phyloP scores from a whole-genome alignment of 192 early-diverging fungal species.

The Allomyces arbusculus region DNA sequence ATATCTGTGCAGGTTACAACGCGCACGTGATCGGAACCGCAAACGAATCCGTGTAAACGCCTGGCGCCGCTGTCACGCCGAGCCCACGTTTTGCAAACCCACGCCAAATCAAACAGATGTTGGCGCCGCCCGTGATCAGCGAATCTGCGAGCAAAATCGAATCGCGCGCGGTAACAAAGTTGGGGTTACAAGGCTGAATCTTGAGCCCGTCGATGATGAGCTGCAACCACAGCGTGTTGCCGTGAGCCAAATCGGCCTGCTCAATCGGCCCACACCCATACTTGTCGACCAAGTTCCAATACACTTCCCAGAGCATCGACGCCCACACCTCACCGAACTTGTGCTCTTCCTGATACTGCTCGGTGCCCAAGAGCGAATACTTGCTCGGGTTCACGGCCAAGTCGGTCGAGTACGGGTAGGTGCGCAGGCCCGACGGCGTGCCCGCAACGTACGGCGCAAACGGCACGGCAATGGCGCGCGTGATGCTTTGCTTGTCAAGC shows the following conservation, averaged over 20 bases:
- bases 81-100: not conserved
- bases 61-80: conserved; percentile 15
- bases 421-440: conserved; percentile 5
- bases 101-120: no score
- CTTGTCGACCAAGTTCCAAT: conserved; percentile 32
- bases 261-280: conserved; percentile 6
- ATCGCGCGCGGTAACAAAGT: no score
- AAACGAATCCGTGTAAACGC: no score
- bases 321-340: conserved; percentile 40
- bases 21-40: no score
- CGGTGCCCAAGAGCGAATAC: conserved; percentile 13
- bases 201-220: no score
- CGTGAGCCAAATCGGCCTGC: no score
- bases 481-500: conserved; percentile 32
- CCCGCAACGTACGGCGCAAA: conserved; percentile 66
- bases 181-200: no score
- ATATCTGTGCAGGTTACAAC: no score
- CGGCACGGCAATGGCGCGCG: conserved; percentile 30
- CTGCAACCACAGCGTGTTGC: no score
- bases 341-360: conserved; percentile 21
- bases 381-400: conserved; percentile 11
- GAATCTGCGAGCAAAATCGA: no score
- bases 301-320: conserved; percentile 31
- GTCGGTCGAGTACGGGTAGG: conserved; percentile 20
- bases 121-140: no score